Base-by-base conservation (phyloP, 306 rosid genomes). In the Quercus rubra region DNA sequence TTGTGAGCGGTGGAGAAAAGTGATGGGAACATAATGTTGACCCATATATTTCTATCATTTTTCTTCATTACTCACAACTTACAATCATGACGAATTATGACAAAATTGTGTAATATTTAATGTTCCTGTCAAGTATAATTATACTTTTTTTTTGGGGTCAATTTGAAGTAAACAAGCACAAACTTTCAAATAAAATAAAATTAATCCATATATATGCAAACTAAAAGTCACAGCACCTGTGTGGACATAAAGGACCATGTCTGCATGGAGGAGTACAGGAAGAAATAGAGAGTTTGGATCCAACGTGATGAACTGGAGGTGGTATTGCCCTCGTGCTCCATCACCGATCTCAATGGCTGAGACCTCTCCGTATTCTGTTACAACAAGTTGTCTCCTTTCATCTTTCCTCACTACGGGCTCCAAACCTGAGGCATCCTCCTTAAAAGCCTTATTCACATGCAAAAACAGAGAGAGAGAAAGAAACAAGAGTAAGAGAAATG, bases 201-300 rank as follows among this genome's bases (percentile, higher is more conserved):
- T 41, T 2, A 41, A 41, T 41, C 46, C 11, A 41, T 41, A 41
- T 38, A 38, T 41, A 41, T 41, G 46, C 12, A 2, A 41, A 38
- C 43, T n/a, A n/a, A 1, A 58, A 58, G 14, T 21, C 64, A 73
- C 3, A 17, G 43, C 61, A 90, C 98, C 98, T 49, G 97, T 85
- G 66, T 90, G 86, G 78, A 90, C 92, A 80, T 86, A 91, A 73
- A 95, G 86, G 75, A 95, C 80, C 97, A 95, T 89, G 71, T 90
- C 86, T 0, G 91, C 81, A 72, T 95, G 98, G 43, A 95, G 94
- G 82, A 95, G 90, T 13, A 87, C 96, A 0, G 99, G 98, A 72
- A 95, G 99, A 71, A 95, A 89, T 54, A 95, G 77, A 9, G 99
- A 90, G 77, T 95, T 89, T 55, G 99, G 97, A 55, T 91, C 93